These are phyloP conservation scores for Entomortierella parvispora DNA, from an alignment of 192 early-diverging fungal species.

Conservation along the genomic window DNA sequence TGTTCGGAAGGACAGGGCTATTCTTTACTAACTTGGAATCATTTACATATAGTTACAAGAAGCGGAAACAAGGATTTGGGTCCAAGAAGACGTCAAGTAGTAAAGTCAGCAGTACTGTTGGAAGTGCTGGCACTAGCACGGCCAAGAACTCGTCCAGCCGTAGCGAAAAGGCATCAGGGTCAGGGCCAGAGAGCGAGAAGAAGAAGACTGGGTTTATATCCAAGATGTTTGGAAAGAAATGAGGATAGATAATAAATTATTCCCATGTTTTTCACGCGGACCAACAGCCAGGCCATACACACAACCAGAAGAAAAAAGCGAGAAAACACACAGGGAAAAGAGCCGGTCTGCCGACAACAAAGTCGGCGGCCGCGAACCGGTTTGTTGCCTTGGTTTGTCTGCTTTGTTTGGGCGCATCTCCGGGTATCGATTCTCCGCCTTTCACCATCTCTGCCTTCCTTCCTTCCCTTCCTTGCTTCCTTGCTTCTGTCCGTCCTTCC, in stretches of 20 bases:
- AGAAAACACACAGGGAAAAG: too few species aligned
- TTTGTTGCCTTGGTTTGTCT: constrained; percentile 43
- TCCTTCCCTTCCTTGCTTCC: background rate
- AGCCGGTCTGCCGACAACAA: too few species aligned
- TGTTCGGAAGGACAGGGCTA: background rate
- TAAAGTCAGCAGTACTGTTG: background rate
- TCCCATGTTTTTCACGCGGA: too few species aligned
- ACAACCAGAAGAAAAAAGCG: too few species aligned
- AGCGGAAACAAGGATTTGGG: constrained; percentile 49
- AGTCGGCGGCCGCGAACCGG: constrained; percentile 1
- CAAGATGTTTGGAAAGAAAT: constrained; percentile 49
- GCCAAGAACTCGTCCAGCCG: background rate
- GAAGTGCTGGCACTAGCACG: background rate
- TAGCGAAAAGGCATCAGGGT: constrained; percentile 22
- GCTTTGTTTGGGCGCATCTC: background rate
- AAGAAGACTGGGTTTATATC: constrained; percentile 52
- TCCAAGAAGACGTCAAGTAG: constrained; percentile 24
- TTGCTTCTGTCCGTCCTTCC: background rate
- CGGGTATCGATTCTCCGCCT: background rate
- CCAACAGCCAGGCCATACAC: too few species aligned
- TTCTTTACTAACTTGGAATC: background rate
- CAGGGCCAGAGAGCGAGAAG: constrained; percentile 43
- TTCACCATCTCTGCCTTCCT: background rate
- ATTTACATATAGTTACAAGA: constrained; percentile 33
- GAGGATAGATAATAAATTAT: too few species aligned